Percentiles rank a stretch among this genome's conserved stretches.
These are phyloP conservation scores for Dentipellis fragilis DNA, from an alignment of 768 basidiomycete genomes.

Conservation along the genomic window DNA sequence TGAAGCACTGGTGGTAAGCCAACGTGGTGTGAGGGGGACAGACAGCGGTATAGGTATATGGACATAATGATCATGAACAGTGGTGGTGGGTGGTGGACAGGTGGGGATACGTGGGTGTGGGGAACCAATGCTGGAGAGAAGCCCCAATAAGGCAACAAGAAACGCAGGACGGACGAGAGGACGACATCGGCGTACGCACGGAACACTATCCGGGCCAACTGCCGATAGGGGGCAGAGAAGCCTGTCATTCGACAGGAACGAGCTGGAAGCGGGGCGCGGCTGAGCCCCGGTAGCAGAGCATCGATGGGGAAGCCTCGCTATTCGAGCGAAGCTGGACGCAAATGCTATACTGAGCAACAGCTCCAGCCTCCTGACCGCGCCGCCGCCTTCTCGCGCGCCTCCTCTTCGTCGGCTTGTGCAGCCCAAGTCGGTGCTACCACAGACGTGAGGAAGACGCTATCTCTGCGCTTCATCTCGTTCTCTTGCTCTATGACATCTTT, in stretches of 20 bases:
- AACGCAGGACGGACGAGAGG: neutral
- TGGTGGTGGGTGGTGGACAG: conserved; percentile 1
- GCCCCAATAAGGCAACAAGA: neutral
- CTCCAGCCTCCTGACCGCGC: conserved; percentile 42
- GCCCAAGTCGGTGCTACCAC: conserved; percentile 62
- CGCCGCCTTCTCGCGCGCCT: conserved; percentile 46
- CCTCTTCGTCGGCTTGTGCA: conserved; percentile 73
- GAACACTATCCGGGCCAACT: neutral
- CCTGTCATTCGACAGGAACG: no score
- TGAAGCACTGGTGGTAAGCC: neutral
- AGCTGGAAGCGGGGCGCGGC: neutral
- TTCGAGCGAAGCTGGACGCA: conserved; percentile 1
- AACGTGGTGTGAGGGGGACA: neutral
- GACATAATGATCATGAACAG: neutral
- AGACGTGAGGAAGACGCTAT: conserved; percentile 71
- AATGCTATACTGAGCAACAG: conserved; percentile 47
- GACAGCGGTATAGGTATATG: neutral
- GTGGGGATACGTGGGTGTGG: neutral
- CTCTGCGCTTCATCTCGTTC: conserved; percentile 68
- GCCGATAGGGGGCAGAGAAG: no score
- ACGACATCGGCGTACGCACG: neutral
- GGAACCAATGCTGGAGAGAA: neutral
- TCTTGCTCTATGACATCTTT: conserved; percentile 76
- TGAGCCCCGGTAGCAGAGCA: no score
- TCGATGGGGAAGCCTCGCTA: neutral